Evolutionary conservation across 164 flowering plant genomes (phyloP).

Genomic region (Pachysandra terminalis): DNA sequence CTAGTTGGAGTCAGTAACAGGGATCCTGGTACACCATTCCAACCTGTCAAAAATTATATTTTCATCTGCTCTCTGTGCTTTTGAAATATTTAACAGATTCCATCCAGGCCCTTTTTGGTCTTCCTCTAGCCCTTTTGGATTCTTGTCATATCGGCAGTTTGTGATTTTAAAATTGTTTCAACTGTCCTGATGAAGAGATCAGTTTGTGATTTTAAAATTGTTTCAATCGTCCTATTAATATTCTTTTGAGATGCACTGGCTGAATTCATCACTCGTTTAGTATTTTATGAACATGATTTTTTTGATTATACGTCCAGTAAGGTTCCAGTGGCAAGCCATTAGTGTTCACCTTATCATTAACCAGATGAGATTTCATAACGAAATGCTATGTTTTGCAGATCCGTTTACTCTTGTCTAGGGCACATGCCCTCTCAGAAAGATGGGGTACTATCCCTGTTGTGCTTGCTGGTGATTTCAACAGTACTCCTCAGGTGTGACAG

Average conservation of each 20-base stretch:
- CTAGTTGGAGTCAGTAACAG: no score
- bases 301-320: neutral
- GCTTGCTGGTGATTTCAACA: slow-evolving; percentile 57
- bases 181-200: no score
- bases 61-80: no score
- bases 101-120: no score
- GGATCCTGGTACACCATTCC: no score
- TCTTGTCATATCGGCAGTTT: no score
- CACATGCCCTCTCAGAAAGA: slow-evolving; percentile 39
- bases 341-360: no score
- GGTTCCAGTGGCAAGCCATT: neutral
- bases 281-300: neutral
- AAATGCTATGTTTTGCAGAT: slow-evolving; percentile 29
- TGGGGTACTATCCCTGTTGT: slow-evolving; percentile 54
- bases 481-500: slow-evolving; percentile 69
- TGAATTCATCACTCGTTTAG: neutral
- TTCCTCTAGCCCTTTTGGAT: no score
- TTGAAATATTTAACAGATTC: no score
- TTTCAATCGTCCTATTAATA: neutral
- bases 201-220: neutral
- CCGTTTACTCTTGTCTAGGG: slow-evolving; percentile 42
- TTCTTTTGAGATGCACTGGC: neutral
- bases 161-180: no score
- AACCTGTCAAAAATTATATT: no score
- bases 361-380: neutral